Percentiles rank a stretch among this genome's conserved stretches.
These are phyloP conservation scores for Colletotrichum liaoningense DNA, from an alignment of 2,329 filamentous ascomycete genomes.

Conservation along the genomic window DNA sequence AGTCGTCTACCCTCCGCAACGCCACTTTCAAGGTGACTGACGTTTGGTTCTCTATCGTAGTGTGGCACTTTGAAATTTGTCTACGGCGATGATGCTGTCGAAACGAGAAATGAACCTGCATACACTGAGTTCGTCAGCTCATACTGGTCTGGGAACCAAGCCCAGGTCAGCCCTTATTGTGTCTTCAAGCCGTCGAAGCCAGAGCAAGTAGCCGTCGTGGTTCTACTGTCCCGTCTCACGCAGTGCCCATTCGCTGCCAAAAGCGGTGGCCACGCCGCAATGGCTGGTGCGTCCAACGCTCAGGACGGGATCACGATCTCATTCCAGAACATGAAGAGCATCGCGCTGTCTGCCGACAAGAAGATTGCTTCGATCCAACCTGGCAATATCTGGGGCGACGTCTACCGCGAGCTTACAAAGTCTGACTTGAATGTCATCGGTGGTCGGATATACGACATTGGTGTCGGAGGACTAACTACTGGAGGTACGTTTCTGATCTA, in stretches of 20 bases:
- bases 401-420: slow-evolving; percentile 49
- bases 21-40: background rate
- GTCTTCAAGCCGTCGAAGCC: slow-evolving; percentile 41
- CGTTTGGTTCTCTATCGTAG: background rate
- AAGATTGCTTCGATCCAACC: slow-evolving; percentile 48
- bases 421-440: slow-evolving; percentile 50
- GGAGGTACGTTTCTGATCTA: slow-evolving; percentile 40
- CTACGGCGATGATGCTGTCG: slow-evolving; percentile 30
- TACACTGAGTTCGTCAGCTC: slow-evolving; percentile 16
- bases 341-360: slow-evolving; percentile 42
- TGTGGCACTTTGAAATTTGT: slow-evolving; percentile 19
- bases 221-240: slow-evolving; percentile 41
- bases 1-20: background rate
- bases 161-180: slow-evolving; percentile 36
- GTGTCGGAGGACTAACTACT: slow-evolving; percentile 52
- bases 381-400: slow-evolving; percentile 53
- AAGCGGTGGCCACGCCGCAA: slow-evolving; percentile 34
- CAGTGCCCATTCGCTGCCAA: slow-evolving; percentile 39
- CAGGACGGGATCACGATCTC: slow-evolving; percentile 30
- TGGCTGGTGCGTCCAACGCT: slow-evolving; percentile 29
- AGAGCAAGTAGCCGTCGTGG: slow-evolving; percentile 41
- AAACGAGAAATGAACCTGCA: slow-evolving; percentile 1
- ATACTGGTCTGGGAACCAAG: slow-evolving; percentile 35
- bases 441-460: slow-evolving; percentile 52
- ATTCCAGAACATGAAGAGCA: slow-evolving; percentile 16